Percentiles rank a stretch among this genome's conserved stretches.
phyloP scores from a whole-genome alignment of 106 monocot genomes.

The Narthecium ossifragum region DNA sequence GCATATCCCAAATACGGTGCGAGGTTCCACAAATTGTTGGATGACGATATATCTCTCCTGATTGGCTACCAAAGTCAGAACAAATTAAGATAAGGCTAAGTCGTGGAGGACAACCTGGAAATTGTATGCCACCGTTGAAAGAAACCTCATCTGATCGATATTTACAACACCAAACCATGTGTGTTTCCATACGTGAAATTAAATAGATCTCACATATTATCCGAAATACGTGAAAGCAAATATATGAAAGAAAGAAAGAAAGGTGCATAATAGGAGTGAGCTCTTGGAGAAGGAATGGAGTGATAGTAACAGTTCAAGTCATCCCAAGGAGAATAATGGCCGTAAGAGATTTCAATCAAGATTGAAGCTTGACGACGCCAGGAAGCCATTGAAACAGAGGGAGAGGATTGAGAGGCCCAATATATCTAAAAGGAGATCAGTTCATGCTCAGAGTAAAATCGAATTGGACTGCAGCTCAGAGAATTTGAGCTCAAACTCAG shows the following conservation, averaged over 20 bases:
- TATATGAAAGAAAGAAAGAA: not conserved
- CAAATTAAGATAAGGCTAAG: too few species aligned
- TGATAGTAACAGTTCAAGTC: not conserved
- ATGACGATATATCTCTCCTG: too few species aligned
- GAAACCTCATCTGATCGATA: not conserved
- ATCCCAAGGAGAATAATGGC: not conserved
- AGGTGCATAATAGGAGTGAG: not conserved
- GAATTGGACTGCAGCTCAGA: slow-evolving; percentile 10
- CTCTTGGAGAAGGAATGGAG: not conserved
- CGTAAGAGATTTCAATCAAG: not conserved
- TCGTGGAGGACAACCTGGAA: not conserved
- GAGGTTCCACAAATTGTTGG: too few species aligned
- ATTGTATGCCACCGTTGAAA: slow-evolving; percentile 1
- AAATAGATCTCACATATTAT: too few species aligned
- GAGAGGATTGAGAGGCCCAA: not conserved
- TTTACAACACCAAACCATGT: not conserved
- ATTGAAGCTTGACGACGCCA: not conserved
- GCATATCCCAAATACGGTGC: too few species aligned
- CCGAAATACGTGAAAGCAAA: too few species aligned
- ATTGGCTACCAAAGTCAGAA: too few species aligned
- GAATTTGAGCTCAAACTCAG: slow-evolving; percentile 56
- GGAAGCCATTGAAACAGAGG: not conserved
- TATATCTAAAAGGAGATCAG: not conserved
- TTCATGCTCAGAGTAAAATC: not conserved
- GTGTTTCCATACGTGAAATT: too few species aligned